Conservation (phyloP, 495 filamentous ascomycete genomes). For the Aspergillus ellipticus region DNA sequence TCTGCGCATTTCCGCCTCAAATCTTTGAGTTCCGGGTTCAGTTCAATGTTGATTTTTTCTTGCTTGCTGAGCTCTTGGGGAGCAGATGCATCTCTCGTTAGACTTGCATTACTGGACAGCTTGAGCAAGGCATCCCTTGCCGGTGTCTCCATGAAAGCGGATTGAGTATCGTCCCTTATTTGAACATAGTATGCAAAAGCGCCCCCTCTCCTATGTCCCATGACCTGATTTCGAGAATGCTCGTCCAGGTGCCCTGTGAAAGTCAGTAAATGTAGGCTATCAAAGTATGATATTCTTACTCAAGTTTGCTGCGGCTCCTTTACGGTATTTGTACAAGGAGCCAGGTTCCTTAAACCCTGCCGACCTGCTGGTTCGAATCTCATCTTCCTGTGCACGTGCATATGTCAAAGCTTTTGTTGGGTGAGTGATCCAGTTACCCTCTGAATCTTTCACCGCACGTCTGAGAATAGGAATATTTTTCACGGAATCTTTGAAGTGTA, state of each 20-base stretch:
- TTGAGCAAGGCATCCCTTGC: conserved; percentile 20
- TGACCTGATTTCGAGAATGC: conserved; percentile 22
- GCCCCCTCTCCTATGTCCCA: conserved; percentile 15
- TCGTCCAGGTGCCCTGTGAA: conserved; percentile 20
- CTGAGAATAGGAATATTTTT: conserved; percentile 13
- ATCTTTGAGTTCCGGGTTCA: conserved; percentile 4
- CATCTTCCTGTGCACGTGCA: conserved; percentile 6
- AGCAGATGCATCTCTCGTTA: conserved; percentile 19
- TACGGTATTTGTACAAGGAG: conserved; percentile 24
- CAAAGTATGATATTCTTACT: conserved; percentile 4
- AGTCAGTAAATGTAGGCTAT: conserved; percentile 2
- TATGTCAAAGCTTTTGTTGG: conserved; percentile 9
- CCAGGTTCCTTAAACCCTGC: conserved; percentile 15
- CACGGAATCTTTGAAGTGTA: conserved; percentile 21
- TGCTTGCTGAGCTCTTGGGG: conserved; percentile 9
- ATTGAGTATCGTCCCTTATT: conserved; percentile 21
- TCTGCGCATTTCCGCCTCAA: conserved; percentile 5
- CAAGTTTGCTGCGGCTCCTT: conserved; percentile 19
- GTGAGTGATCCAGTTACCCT: conserved; percentile 12
- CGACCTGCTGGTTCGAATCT: conserved; percentile 8
- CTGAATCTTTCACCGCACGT: conserved; percentile 4
- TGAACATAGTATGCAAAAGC: conserved; percentile 23
- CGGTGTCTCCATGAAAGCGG: conserved; percentile 22
- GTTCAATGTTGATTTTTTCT: conserved; percentile 14
- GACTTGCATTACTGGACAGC: conserved; percentile 10